phyloP scores from a whole-genome alignment of 2,329 filamentous ascomycete species.

The Neofusicoccum kwambonambiense region DNA sequence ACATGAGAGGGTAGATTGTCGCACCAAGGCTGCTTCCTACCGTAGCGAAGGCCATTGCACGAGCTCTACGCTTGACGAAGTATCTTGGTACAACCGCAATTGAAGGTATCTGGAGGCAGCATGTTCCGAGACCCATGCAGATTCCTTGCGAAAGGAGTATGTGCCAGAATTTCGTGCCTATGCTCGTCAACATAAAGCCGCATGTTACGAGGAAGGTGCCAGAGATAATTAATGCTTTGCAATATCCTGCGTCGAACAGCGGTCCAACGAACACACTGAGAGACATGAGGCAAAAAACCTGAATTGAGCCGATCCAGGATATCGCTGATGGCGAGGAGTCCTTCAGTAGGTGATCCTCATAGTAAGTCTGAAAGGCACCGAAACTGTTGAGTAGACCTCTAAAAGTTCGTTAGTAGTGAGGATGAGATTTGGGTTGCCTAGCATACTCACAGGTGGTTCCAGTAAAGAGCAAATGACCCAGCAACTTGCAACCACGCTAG shows the following conservation, averaged over 20 bases:
- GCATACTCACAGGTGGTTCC: neutral
- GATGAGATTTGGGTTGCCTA: neutral
- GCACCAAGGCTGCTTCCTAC: constrained; percentile 35
- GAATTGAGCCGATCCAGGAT: constrained; percentile 51
- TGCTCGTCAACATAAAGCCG: constrained; percentile 52
- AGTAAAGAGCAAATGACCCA: neutral
- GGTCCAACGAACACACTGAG: constrained; percentile 49
- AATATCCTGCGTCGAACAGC: constrained; percentile 50
- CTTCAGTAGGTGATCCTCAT: constrained; percentile 42
- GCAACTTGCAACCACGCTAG: neutral
- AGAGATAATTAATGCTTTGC: constrained; percentile 41
- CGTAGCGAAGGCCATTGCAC: constrained; percentile 46
- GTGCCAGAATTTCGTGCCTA: constrained; percentile 50
- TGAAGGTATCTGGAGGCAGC: constrained; percentile 43
- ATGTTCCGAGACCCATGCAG: constrained; percentile 48
- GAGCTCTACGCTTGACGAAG: constrained; percentile 45
- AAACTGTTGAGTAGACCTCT: constrained; percentile 46
- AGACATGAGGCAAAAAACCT: constrained; percentile 47
- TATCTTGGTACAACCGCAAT: constrained; percentile 50
- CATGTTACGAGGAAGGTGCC: constrained; percentile 48
- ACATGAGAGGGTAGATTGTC: constrained; percentile 44
- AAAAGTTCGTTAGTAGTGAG: neutral
- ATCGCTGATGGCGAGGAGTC: constrained; percentile 43
- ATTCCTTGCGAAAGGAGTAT: constrained; percentile 51
- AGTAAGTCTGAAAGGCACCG: constrained; percentile 51